Evolutionary conservation across 306 rosid species (phyloP), one percentile per base, ranked within the genome.

Genomic region (Quercus bicolor): DNA sequence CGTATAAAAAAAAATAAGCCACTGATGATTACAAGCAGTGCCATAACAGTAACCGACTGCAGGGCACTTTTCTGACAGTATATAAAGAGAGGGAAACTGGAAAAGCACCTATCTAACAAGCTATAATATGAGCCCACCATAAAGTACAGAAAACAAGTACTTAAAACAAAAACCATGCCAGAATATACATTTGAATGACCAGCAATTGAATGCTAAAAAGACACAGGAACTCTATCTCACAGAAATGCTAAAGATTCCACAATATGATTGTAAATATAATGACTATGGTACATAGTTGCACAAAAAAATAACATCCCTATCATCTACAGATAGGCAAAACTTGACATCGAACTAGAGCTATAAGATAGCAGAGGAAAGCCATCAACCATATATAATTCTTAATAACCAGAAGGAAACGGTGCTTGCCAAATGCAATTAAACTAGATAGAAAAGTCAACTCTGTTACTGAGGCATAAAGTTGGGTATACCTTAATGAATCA

Each of bases 401-500:
- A 74, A 29, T 23, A 40, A 80, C 48, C 15, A 9, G 64, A 34
- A 43, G 75, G 18, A 68, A 68, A 57, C 26, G 31, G 69, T 66
- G 74, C 78, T 21, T 43, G 62, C 70, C 43, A 68, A 57, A 72
- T 40, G 57, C 68, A 64, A 74, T 20, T 40, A n/a, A 33, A 70
- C n/a, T 21, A 64, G 13, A 57, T 31, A 64, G 19, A 62, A 19
- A 70, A 60, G 48, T 5, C 52, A 70, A 70, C 65, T 71, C 65
- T 71, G 64, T 31, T 68, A 14, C 79, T 56, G 59, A 54, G 72
- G 73, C 51, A 16, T 51, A 74, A 40, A 55, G 72, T 69, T 57
- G 62, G 74, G 72, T 72, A 78, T 89, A 90, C 96, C 91, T 85
- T 79, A 56, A 80, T 65, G 66, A 71, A 73, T 74, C 76, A 43